These are phyloP conservation scores for Magnusiomyces magnusii DNA, from an alignment of 1,139 yeast species.

Conservation along the genomic window DNA sequence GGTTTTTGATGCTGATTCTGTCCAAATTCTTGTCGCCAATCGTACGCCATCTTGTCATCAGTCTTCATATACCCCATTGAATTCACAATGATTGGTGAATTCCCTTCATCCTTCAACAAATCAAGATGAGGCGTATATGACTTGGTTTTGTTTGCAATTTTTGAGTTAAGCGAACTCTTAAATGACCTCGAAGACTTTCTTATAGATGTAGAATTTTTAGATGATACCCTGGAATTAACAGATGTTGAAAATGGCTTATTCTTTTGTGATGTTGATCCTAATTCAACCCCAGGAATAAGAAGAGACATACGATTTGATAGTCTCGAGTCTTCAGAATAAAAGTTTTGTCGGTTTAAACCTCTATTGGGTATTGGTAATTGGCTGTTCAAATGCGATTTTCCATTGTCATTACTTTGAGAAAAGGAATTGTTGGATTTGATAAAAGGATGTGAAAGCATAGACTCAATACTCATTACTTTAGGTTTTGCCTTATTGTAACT, in stretches of 20 bases:
- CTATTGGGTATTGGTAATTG: neutral
- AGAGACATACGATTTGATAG: neutral
- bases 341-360: neutral
- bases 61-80: neutral
- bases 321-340: neutral
- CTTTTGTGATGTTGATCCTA: neutral
- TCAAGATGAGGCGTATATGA: neutral
- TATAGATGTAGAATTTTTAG: neutral
- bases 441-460: neutral
- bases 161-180: neutral
- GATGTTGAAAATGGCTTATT: too few relatives aligned
- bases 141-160: neutral
- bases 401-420: neutral
- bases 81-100: neutral
- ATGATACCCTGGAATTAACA: neutral
- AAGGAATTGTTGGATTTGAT: neutral
- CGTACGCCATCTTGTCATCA: neutral
- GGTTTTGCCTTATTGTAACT: neutral
- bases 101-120: neutral
- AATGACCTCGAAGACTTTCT: too few relatives aligned
- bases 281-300: neutral
- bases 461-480: neutral
- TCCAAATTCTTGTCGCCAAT: too few relatives aligned
- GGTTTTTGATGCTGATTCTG: too few relatives aligned
- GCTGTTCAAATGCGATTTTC: too few relatives aligned